These are phyloP conservation scores for Maudiozyma turicensis DNA, from an alignment of 805 yeast genomes.

Conservation along the genomic window DNA sequence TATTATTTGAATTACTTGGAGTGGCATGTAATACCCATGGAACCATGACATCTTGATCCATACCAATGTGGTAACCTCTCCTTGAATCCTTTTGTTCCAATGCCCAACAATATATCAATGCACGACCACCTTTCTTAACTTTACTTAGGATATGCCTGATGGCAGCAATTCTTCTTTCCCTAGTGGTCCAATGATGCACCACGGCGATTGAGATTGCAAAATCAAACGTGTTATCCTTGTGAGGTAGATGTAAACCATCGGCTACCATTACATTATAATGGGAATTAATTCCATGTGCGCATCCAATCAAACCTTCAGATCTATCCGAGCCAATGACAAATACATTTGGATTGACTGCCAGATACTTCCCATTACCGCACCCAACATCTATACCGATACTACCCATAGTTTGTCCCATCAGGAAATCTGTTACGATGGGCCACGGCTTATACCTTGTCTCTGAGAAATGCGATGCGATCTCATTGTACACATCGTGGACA, in stretches of 20 bases:
- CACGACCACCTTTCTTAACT: slow-evolving; percentile 51
- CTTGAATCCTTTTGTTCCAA: slow-evolving; percentile 81
- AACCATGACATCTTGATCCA: slow-evolving; percentile 86
- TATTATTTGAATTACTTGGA: slow-evolving; percentile 21
- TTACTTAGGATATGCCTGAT: slow-evolving; percentile 56
- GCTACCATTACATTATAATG: slow-evolving; percentile 55
- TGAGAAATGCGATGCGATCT: slow-evolving; percentile 88
- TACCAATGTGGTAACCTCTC: slow-evolving; percentile 84
- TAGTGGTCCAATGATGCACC: slow-evolving; percentile 88
- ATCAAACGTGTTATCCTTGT: slow-evolving; percentile 40
- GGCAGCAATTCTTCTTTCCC: slow-evolving; percentile 68
- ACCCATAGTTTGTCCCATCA: slow-evolving; percentile 40
- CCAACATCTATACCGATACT: slow-evolving; percentile 87
- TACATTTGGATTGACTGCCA: slow-evolving; percentile 58
- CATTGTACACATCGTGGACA: slow-evolving; percentile 90
- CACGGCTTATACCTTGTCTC: slow-evolving; percentile 91
- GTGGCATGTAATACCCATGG: slow-evolving; percentile 81
- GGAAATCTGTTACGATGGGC: slow-evolving; percentile 82
- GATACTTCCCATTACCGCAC: slow-evolving; percentile 93
- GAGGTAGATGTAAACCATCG: slow-evolving; percentile 68
- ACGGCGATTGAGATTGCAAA: slow-evolving; percentile 95
- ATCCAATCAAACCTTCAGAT: slow-evolving; percentile 56
- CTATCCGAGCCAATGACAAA: slow-evolving; percentile 66
- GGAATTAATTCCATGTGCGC: slow-evolving; percentile 41
- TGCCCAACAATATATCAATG: slow-evolving; percentile 92